Evolutionary conservation across 163 green algal genomes (phyloP), one percentile per base, ranked within the genome.

Genomic region (Trebouxia gelatinosa): DNA sequence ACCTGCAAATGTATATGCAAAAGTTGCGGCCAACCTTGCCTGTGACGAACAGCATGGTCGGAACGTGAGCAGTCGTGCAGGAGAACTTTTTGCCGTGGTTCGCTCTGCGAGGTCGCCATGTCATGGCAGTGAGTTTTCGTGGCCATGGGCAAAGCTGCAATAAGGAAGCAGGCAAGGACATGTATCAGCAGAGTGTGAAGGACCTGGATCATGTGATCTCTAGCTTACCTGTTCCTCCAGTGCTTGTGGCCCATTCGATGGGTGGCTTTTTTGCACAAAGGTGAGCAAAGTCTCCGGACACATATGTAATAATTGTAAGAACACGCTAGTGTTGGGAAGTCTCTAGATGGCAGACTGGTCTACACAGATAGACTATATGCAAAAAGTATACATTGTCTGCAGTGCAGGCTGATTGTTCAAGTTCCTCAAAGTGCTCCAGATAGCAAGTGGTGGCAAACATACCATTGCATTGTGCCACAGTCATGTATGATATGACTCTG

Each of bases 81-180:
- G 68, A 76, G 31, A 59, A 76, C 68, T 76, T 76, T 39, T 21
- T 76, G 19, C 68, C 68, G 19, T 76, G 68, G 68, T 62, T 76
- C 40, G 40, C 68, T 9, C 28, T 31, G 29, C 68, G 43, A 26
- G 68, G 40, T 29, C 31, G 62, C 28, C 40, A 59, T 17, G 61
- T 39, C 68, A 62, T 64, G 39, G 68, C 68, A 6, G 28, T 76
- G 23, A 76, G 68, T 43, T 76, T 76, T n/a, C 29, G 68, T 23
- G 68, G 68, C 6, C 40, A 76, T 17, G 68, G 68, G 5, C 43
- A 11, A 28, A 76, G 68, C 31, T 29, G 43, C 29, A 28, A 61
- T 39, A 16, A 61, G 31, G 6, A 62, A 2, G 11, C 28, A 6
- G 39, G 46, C 43, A 21, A 35, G 3, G 64, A 72, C 64, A 72